A percentile compares a stretch with the other conserved stretches of the same genome.
Conservation (phyloP, 257 asterid species). For the Orobanche coerulescens region DNA sequence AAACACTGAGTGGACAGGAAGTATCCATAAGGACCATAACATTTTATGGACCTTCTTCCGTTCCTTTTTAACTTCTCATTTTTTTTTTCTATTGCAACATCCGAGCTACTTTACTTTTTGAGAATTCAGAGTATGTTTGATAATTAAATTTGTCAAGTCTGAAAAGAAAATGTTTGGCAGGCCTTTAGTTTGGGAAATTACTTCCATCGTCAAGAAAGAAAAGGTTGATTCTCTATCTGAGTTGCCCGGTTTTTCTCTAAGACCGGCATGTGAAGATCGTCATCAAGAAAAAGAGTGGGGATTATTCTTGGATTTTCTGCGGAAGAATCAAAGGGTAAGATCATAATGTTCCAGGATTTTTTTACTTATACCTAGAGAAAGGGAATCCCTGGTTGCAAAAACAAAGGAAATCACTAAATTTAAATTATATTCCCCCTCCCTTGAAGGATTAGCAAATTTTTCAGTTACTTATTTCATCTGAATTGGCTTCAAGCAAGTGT, state of each 20-base stretch:
- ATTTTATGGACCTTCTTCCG: not conserved
- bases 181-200: constrained; percentile 42
- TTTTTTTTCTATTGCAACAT: not conserved
- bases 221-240: constrained; percentile 24
- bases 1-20: not conserved
- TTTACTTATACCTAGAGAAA: not conserved
- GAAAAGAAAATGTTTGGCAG: constrained; percentile 28
- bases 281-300: constrained; percentile 59
- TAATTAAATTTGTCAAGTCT: not conserved
- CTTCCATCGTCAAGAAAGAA: constrained; percentile 23
- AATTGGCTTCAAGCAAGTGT: constrained; percentile 5
- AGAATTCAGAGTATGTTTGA: constrained; percentile 8
- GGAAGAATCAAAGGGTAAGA: constrained; percentile 37
- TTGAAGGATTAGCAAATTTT: not conserved
- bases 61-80: not conserved
- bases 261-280: constrained; percentile 40
- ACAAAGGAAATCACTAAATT: not conserved
- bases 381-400: not conserved
- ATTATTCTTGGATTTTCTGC: constrained; percentile 37
- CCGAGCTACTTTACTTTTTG: not conserved
- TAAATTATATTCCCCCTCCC: not conserved
- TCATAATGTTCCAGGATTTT: not conserved
- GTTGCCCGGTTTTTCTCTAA: constrained; percentile 34
- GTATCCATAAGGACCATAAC: not conserved
- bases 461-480: not conserved